Evolutionary conservation across 1,284 basidiomycete genomes (phyloP).

Genomic region (Earliella scabrosa): DNA sequence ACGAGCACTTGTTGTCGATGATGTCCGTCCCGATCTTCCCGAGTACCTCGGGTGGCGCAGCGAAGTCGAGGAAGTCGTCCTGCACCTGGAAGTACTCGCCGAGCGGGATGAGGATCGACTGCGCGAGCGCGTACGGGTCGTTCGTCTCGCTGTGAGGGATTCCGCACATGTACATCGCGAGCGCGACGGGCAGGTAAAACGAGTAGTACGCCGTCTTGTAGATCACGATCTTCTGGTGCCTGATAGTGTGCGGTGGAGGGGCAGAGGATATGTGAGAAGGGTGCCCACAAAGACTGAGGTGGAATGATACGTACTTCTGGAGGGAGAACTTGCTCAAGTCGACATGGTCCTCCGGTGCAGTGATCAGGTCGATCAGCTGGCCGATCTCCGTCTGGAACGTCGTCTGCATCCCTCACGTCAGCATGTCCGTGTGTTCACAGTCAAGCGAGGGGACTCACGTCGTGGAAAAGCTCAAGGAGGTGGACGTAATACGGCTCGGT

Average conservation of each 20-base stretch:
- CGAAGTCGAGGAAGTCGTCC: slow-evolving; percentile 97
- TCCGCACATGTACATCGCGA: slow-evolving; percentile 85
- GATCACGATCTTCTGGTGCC: slow-evolving; percentile 92
- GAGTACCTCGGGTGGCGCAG: slow-evolving; percentile 88
- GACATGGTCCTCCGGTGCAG: slow-evolving; percentile 89
- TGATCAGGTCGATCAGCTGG: slow-evolving; percentile 94
- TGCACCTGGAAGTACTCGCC: slow-evolving; percentile 99
- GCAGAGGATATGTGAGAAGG: background rate
- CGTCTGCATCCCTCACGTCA: no score
- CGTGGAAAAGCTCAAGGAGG: slow-evolving; percentile 90
- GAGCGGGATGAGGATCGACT: slow-evolving; percentile 87
- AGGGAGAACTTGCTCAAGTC: slow-evolving; percentile 89
- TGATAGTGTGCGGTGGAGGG: slow-evolving; percentile 33
- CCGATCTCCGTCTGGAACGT: slow-evolving; percentile 97
- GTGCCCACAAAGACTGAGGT: slow-evolving; percentile 3
- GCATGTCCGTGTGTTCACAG: no score
- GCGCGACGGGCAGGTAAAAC: slow-evolving; percentile 97
- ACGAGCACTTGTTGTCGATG: slow-evolving; percentile 98
- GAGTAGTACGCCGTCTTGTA: slow-evolving; percentile 99
- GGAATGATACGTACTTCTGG: slow-evolving; percentile 62
- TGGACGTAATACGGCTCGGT: slow-evolving; percentile 85
- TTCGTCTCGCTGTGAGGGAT: slow-evolving; percentile 55
- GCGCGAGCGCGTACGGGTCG: slow-evolving; percentile 79
- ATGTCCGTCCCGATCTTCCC: slow-evolving; percentile 99
- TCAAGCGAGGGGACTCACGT: no score